A percentile compares a stretch with the other conserved stretches of the same genome.
These are phyloP conservation scores for Alternaria brassicicola DNA, from an alignment of 2,329 filamentous ascomycete species.

Conservation along the genomic window DNA sequence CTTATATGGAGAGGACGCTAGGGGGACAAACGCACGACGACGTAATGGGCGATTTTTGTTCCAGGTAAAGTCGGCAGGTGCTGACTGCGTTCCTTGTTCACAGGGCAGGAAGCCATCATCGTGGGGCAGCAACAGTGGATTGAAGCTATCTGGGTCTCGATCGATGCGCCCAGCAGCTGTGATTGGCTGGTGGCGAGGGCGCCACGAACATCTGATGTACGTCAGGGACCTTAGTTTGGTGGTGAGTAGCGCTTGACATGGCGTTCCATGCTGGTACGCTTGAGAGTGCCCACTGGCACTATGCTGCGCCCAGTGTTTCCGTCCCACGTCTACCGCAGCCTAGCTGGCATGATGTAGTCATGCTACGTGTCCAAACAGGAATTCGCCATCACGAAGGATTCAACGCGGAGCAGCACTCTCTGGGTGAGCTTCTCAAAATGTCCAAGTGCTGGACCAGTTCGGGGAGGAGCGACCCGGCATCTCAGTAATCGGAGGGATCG, in stretches of 20 bases:
- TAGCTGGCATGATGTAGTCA: conserved; percentile 12
- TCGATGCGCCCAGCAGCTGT: conserved; percentile 5
- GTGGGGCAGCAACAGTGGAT: conserved; percentile 6
- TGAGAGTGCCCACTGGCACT: conserved; percentile 21
- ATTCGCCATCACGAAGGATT: not conserved
- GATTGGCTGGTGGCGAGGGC: conserved; percentile 6
- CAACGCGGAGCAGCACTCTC: not conserved
- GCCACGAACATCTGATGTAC: conserved; percentile 16
- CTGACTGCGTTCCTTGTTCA: not conserved
- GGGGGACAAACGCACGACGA: conserved; percentile 23
- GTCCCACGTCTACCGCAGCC: conserved; percentile 11
- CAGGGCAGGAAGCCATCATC: not conserved
- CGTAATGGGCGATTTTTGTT: conserved; percentile 28
- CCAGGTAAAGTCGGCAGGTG: not conserved
- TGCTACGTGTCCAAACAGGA: conserved; percentile 10
- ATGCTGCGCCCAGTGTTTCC: conserved; percentile 9
- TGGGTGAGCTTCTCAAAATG: not conserved
- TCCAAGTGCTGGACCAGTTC: not conserved
- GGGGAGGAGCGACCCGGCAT: not conserved
- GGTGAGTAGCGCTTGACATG: conserved; percentile 21
- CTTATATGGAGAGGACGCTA: conserved; percentile 26
- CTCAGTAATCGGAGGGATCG: conserved; percentile 14
- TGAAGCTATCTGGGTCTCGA: conserved; percentile 9
- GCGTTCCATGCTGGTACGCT: conserved; percentile 13
- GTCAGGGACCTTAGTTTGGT: conserved; percentile 17